These are phyloP conservation scores for Starmerella geochares DNA, from an alignment of 805 yeast species.

Conservation along the genomic window DNA sequence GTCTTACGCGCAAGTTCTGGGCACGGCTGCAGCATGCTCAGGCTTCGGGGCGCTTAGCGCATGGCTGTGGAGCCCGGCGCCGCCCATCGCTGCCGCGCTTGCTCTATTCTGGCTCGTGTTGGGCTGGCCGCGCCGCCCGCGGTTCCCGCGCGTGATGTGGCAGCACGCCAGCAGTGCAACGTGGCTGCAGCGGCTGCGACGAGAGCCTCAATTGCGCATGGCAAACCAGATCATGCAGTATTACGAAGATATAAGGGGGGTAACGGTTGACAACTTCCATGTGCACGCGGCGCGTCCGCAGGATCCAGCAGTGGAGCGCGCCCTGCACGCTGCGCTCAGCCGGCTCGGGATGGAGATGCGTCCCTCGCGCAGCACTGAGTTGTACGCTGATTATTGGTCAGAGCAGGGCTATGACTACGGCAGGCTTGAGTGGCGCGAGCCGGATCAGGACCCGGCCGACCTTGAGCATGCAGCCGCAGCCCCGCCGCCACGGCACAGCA, in stretches of 20 bases:
- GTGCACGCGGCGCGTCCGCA: not conserved
- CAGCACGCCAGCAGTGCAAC: not conserved
- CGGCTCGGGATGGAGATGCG: conserved; percentile 18
- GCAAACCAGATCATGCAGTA: conserved; percentile 24
- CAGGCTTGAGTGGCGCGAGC: conserved; percentile 44
- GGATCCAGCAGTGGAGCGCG: conserved; percentile 3
- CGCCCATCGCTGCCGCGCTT: conserved; percentile 4
- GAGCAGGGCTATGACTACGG: conserved; percentile 28
- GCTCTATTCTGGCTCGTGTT: conserved; percentile 16
- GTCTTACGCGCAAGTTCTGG: not conserved
- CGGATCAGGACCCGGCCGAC: conserved; percentile 42
- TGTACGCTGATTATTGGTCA: conserved; percentile 24
- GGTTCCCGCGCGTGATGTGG: conserved; percentile 4
- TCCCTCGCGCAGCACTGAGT: conserved; percentile 1
- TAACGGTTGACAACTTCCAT: conserved; percentile 17
- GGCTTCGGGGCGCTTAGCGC: conserved; percentile 4
- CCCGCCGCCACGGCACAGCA: conserved; percentile 8
- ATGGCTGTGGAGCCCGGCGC: conserved; percentile 9
- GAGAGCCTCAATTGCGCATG: conserved; percentile 16
- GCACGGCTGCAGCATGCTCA: not conserved
- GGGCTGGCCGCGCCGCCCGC: not conserved
- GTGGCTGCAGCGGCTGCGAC: not conserved
- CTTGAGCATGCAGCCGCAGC: conserved; percentile 17
- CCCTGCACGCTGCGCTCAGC: conserved; percentile 13
- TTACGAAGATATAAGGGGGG: conserved; percentile 22